A percentile compares a stretch with the other conserved stretches of the same genome.
Evolutionary conservation across 2,329 filamentous ascomycete species (phyloP).

Genomic region (Hypoxylon sp.): DNA sequence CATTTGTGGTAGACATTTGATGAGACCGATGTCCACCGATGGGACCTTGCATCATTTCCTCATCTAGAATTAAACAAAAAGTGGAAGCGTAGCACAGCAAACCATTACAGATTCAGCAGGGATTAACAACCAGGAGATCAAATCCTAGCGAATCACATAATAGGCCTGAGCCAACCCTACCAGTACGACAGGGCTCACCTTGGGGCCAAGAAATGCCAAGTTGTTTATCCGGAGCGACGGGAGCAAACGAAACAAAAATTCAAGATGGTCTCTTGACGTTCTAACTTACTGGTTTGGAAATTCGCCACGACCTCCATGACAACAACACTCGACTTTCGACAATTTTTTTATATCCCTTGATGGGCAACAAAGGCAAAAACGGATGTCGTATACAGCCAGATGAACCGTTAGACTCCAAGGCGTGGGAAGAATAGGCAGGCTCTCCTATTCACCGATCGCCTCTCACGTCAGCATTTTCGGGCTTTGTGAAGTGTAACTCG

Average conservation of each 20-base stretch:
- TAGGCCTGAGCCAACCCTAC: conserved; percentile 35
- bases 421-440: conserved; percentile 15
- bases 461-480: conserved; percentile 42
- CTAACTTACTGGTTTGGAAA: conserved; percentile 11
- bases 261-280: conserved; percentile 17
- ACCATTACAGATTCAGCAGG: conserved; percentile 36
- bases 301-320: conserved; percentile 30
- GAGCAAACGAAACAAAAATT: conserved; percentile 42
- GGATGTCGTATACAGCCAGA: background rate
- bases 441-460: conserved; percentile 32
- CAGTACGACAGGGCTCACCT: conserved; percentile 26
- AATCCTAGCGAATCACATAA: conserved; percentile 39
- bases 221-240: conserved; percentile 42
- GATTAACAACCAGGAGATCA: conserved; percentile 34
- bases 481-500: conserved; percentile 32
- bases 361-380: conserved; percentile 12
- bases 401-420: conserved; percentile 15
- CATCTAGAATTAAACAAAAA: conserved; percentile 38
- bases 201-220: conserved; percentile 46
- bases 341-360: conserved; percentile 4
- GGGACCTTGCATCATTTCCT: conserved; percentile 47
- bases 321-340: conserved; percentile 1
- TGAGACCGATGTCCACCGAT: conserved; percentile 31
- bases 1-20: conserved; percentile 30
- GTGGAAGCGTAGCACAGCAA: conserved; percentile 37